Evolutionary conservation across 768 basidiomycete genomes (phyloP).

Genomic region (Boletus fagicola): DNA sequence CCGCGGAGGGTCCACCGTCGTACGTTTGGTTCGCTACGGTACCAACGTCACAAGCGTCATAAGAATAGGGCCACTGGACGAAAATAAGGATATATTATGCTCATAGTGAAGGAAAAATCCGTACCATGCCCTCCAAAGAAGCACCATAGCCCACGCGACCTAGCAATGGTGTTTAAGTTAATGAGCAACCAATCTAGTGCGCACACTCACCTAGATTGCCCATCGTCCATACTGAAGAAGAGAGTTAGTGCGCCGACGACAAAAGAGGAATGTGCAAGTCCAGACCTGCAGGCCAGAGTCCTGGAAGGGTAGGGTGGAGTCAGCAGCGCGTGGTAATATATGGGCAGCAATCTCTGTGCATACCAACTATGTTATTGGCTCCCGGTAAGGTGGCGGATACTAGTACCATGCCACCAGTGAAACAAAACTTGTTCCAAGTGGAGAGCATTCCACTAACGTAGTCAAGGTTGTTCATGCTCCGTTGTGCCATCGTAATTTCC

Average conservation of each 20-base stretch:
- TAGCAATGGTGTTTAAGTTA: conserved; percentile 11
- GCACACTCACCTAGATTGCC: conserved; percentile 62
- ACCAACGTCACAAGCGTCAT: conserved; percentile 91
- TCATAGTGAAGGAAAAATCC: conserved; percentile 18
- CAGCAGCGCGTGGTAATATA: neutral
- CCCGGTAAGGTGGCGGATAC: conserved; percentile 70
- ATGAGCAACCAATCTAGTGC: neutral
- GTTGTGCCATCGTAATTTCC: conserved; percentile 68
- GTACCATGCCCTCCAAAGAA: conserved; percentile 75
- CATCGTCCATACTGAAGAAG: conserved; percentile 60
- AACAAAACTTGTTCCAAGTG: conserved; percentile 90
- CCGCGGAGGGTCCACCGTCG: conserved; percentile 60
- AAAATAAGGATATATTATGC: conserved; percentile 1
- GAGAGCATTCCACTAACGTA: conserved; percentile 72
- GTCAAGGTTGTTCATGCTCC: conserved; percentile 64
- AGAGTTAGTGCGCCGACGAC: conserved; percentile 13
- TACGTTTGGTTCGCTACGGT: conserved; percentile 81
- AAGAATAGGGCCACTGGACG: conserved; percentile 75
- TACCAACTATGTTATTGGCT: conserved; percentile 49
- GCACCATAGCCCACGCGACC: conserved; percentile 90
- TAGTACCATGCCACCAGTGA: conserved; percentile 83
- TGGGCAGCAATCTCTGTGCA: conserved; percentile 4
- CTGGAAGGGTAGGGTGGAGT: conserved; percentile 25
- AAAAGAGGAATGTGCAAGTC: neutral
- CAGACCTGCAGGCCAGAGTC: conserved; percentile 69